Percentiles rank a stretch among this genome's conserved stretches.
Conservation (phyloP, 352 stramenopile genomes). For the Globisporangium cylindrosporum region DNA sequence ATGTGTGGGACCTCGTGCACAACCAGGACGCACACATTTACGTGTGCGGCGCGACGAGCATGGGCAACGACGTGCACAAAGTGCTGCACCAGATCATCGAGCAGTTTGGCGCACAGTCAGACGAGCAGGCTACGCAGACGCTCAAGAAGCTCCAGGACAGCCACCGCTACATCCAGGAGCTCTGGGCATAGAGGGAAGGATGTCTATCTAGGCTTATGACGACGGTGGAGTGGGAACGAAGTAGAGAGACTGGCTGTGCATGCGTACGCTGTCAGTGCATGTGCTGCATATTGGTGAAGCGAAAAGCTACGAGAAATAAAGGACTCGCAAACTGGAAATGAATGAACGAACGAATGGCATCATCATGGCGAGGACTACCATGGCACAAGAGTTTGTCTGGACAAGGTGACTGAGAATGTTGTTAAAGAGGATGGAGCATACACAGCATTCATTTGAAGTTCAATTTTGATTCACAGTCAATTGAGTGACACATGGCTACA, state of each 20-base stretch:
- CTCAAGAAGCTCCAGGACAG: conserved; percentile 88
- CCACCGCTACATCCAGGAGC: conserved; percentile 94
- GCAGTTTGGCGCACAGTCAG: conserved; percentile 51
- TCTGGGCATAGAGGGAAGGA: conserved; percentile 76
- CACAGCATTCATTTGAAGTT: neutral
- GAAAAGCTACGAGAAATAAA: neutral
- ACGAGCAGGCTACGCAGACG: conserved; percentile 64
- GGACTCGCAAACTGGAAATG: neutral
- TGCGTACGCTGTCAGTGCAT: neutral
- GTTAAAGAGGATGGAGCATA: neutral
- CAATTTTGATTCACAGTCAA: neutral
- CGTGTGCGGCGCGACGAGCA: conserved; percentile 96
- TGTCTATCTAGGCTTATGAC: neutral
- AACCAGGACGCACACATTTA: conserved; percentile 90
- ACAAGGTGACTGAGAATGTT: neutral
- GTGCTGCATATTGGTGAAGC: neutral
- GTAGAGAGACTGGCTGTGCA: neutral
- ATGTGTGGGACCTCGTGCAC: conserved; percentile 60
- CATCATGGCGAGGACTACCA: neutral
- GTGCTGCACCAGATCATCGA: conserved; percentile 87
- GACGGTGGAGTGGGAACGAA: neutral
- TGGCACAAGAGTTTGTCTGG: neutral
- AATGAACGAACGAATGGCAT: neutral
- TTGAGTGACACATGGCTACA: neutral
- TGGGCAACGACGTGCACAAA: conserved; percentile 96